These are phyloP conservation scores for Roridomyces roridus DNA, from an alignment of 768 basidiomycete genomes.

Conservation along the genomic window DNA sequence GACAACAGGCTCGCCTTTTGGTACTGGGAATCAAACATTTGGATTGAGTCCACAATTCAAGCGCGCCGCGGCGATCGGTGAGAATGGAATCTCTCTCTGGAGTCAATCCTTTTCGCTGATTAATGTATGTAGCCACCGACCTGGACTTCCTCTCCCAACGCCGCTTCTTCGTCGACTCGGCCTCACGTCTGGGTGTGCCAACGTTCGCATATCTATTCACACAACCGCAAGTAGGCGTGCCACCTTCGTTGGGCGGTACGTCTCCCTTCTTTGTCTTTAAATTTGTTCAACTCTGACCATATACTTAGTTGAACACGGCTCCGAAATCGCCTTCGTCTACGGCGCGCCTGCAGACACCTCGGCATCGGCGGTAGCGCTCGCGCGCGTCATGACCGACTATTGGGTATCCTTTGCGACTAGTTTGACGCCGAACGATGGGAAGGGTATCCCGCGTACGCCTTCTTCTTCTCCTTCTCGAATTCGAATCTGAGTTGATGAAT, in stretches of 20 bases:
- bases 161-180: conserved; percentile 40
- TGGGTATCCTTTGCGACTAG: conserved; percentile 56
- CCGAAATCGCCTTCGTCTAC: conserved; percentile 39
- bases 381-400: conserved; percentile 47
- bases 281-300: conserved; percentile 20
- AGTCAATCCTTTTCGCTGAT: too few species aligned
- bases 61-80: conserved; percentile 32
- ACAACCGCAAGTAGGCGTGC: conserved; percentile 30
- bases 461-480: too few species aligned
- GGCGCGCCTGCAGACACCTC: conserved; percentile 25
- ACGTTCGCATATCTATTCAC: conserved; percentile 47
- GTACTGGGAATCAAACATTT: too few species aligned
- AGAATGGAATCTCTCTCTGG: not conserved
- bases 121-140: not conserved
- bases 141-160: conserved; percentile 31
- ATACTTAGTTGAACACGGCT: conserved; percentile 34
- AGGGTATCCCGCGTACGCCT: conserved; percentile 38
- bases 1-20: too few species aligned
- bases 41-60: conserved; percentile 47
- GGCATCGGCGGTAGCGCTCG: conserved; percentile 28
- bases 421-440: conserved; percentile 49
- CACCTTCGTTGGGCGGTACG: conserved; percentile 40
- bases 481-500: too few species aligned
- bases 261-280: conserved; percentile 3
- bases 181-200: conserved; percentile 37